These are phyloP conservation scores for Eutrema yunnanense DNA, from an alignment of 345 rosid species.

Conservation along the genomic window DNA sequence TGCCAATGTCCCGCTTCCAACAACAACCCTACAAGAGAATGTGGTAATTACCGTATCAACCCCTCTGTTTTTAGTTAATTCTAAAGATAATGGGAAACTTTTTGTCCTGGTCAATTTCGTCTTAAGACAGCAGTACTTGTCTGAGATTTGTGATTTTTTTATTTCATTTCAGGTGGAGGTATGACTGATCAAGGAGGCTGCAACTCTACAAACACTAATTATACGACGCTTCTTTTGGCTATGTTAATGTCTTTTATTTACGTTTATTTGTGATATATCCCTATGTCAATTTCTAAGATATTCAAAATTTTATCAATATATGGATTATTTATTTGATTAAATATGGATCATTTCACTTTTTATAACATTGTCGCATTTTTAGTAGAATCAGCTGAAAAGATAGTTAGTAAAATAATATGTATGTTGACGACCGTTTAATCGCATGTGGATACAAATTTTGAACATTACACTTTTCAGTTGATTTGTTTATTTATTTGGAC, in stretches of 20 bases:
- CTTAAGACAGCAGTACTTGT: neutral
- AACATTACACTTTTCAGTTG: neutral
- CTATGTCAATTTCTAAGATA: neutral
- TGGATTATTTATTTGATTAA: neutral
- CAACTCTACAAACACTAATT: neutral
- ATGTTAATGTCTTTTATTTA: slow-evolving; percentile 8
- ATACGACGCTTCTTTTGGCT: neutral
- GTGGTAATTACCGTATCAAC: slow-evolving; percentile 43
- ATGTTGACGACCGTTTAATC: neutral
- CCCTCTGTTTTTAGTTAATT: neutral
- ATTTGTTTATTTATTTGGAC: neutral
- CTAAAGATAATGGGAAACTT: neutral
- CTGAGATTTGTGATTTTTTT: neutral
- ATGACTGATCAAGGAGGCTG: slow-evolving; percentile 4
- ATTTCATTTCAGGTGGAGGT: slow-evolving; percentile 11
- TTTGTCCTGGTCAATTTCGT: neutral
- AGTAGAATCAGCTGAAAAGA: neutral
- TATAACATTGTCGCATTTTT: neutral
- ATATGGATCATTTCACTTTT: neutral
- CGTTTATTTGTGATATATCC: neutral
- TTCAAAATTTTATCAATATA: neutral
- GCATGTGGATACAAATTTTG: neutral
- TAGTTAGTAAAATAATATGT: neutral
- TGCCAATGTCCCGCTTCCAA: slow-evolving; percentile 65
- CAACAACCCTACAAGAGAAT: slow-evolving; percentile 57